A percentile compares a stretch with the other conserved stretches of the same genome.
These are phyloP conservation scores for Pythium coloratum DNA, from an alignment of 352 stramenopile genomes.

Conservation along the genomic window DNA sequence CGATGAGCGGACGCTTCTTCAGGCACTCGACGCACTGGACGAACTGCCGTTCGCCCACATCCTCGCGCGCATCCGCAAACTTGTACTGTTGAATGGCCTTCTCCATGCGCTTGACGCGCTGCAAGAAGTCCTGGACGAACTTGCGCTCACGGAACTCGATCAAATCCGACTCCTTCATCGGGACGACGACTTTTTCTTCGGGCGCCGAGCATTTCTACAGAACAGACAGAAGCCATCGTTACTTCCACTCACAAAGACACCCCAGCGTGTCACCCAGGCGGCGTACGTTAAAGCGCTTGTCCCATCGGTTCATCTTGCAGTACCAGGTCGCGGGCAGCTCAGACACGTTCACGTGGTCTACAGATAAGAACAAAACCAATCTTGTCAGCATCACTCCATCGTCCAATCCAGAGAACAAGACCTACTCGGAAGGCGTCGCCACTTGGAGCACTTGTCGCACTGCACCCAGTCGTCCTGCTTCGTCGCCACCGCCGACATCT, in stretches of 20 bases:
- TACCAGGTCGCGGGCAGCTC: conserved; percentile 77
- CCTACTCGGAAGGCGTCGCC: conserved; percentile 76
- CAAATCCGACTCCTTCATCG: conserved; percentile 69
- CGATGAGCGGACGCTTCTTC: conserved; percentile 71
- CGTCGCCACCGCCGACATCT: conserved; percentile 48
- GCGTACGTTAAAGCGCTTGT: conserved; percentile 75
- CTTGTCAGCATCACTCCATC: background rate
- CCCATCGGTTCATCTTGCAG: conserved; percentile 87
- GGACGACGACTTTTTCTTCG: conserved; percentile 66
- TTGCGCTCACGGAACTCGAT: conserved; percentile 63
- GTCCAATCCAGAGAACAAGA: background rate
- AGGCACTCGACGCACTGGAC: conserved; percentile 73
- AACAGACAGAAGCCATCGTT: background rate
- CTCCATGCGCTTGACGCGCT: conserved; percentile 76
- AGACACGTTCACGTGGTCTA: conserved; percentile 78
- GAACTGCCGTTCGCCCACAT: conserved; percentile 65
- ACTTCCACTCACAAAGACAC: background rate
- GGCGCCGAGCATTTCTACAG: conserved; percentile 69
- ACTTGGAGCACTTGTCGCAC: conserved; percentile 87
- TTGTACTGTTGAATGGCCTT: conserved; percentile 66
- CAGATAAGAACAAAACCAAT: background rate
- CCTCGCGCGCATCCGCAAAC: conserved; percentile 58
- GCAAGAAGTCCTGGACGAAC: conserved; percentile 64
- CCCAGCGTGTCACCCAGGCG: background rate
- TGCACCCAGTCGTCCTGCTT: conserved; percentile 88